These are phyloP conservation scores for Chara braunii DNA, from an alignment of 139 green algal genomes.

Conservation along the genomic window DNA sequence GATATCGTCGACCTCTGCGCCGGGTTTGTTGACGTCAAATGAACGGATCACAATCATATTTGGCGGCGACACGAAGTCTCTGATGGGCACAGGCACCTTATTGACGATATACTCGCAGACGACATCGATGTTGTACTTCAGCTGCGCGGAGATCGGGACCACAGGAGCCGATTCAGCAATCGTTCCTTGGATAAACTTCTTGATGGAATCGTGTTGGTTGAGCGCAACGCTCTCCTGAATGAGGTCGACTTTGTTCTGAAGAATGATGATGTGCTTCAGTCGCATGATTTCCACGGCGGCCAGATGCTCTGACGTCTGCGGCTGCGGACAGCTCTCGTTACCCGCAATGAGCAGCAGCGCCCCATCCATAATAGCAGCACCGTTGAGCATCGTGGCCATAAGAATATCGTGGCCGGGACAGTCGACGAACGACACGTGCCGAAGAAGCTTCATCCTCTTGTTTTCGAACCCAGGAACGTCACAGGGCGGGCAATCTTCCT, in stretches of 20 bases:
- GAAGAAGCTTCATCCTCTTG: conserved; percentile 75
- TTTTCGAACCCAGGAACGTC: conserved; percentile 63
- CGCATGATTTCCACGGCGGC: conserved; percentile 97
- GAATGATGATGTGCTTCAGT: conserved; percentile 83
- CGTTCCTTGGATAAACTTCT: conserved; percentile 86
- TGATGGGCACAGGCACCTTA: conserved; percentile 51
- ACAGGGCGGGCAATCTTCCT: conserved; percentile 73
- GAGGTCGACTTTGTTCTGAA: conserved; percentile 88
- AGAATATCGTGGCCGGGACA: conserved; percentile 83
- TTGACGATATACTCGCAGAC: conserved; percentile 96
- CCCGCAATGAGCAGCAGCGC: conserved; percentile 93
- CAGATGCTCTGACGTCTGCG: conserved; percentile 90
- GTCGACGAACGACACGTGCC: conserved; percentile 97
- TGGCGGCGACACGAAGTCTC: conserved; percentile 85
- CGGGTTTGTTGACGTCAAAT: conserved; percentile 98
- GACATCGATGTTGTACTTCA: conserved; percentile 99
- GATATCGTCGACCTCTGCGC: conserved; percentile 86
- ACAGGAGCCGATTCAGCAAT: conserved; percentile 88
- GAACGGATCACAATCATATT: conserved; percentile 99
- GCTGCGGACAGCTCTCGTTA: conserved; percentile 96
- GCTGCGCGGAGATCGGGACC: conserved; percentile 91
- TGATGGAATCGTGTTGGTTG: conserved; percentile 89
- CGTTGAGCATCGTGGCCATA: conserved; percentile 99
- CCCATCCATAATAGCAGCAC: conserved; percentile 96
- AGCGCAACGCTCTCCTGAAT: conserved; percentile 73